Base-by-base conservation (phyloP, 441 rosid species). In the Theobroma grandiflorum region DNA sequence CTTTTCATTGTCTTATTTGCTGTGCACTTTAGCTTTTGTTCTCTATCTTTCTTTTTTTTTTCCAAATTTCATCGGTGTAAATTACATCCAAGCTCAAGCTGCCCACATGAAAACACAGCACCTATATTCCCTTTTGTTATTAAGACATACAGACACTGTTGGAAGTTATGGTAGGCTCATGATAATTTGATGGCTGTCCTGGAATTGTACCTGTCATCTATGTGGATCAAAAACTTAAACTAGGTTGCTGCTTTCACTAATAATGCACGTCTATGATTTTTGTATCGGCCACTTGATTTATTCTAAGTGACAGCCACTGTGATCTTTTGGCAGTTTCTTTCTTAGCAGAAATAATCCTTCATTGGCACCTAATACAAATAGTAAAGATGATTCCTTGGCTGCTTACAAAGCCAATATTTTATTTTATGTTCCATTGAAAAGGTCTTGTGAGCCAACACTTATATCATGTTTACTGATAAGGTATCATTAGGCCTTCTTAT, bases 191-290 rank as follows among this genome's bases (percentile, higher is more conserved):
- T 38, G 64, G 58, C 22, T 31, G 42, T 47, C 58, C 42, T 12
- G 74, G 68, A 70, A 70, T 38, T 47, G 74, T 31, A 31, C 59
- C 74, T 49, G 20, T 57, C 6, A 58, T 26, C 1, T 3, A 15
- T 16, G 22, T 31, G 42, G 59, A 49, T 16, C 52, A 57, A 40
- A 73, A 57, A 38, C 67, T 40, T 38, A 11, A 38, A 37, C 11
- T 20, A 31, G 15, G 26, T 37, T 14, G 77, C 18, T 58, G 77
- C 53, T 58, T 58, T 74, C 26, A 40, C 77, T 74, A 74, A 74
- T 74, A 40, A 74, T 74, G 12, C 66, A 73, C 40, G 57, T 18
- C 26, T 38, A 16, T 65, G 26, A 65, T 65, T 65, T 38, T 65
- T 38, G 14, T 38, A 65, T 38, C 31, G 18, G 12, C 70, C 49